Conservation (phyloP, 129 eudicot species). For the Deinandra increscens region DNA sequence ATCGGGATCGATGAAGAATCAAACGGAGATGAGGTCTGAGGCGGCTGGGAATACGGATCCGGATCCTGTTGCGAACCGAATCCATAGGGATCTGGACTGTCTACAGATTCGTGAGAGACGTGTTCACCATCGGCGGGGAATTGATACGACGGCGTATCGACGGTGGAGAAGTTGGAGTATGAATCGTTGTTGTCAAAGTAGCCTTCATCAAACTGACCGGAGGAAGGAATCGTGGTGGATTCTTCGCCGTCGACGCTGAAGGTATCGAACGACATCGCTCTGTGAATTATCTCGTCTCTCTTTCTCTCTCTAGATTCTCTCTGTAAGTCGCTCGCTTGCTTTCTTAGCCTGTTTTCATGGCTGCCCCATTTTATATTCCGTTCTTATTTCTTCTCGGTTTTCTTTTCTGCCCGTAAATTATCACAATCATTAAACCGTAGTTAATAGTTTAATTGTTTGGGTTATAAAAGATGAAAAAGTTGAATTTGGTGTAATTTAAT, state of each 20-base stretch:
- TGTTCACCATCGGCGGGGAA: slow-evolving; percentile 38
- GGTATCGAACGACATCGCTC: slow-evolving; percentile 58
- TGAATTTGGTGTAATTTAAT: no score
- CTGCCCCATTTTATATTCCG: slow-evolving; percentile 10
- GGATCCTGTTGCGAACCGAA: slow-evolving; percentile 33
- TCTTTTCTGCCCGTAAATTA: slow-evolving; percentile 1
- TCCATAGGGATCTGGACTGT: slow-evolving; percentile 73
- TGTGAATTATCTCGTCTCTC: slow-evolving; percentile 12
- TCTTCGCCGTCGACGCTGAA: slow-evolving; percentile 73
- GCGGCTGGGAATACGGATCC: slow-evolving; percentile 35
- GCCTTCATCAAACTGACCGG: slow-evolving; percentile 51
- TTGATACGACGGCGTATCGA: slow-evolving; percentile 39
- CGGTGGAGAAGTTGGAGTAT: slow-evolving; percentile 44
- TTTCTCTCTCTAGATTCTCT: slow-evolving; percentile 28
- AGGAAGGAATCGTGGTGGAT: slow-evolving; percentile 34
- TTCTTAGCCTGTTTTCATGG: slow-evolving; percentile 32
- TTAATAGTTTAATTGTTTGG: no score
- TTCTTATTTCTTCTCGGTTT: neutral
- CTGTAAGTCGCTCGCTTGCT: neutral
- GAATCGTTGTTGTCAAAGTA: slow-evolving; percentile 45
- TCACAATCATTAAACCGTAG: neutral
- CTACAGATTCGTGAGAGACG: slow-evolving; percentile 37
- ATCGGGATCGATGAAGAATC: slow-evolving; percentile 53
- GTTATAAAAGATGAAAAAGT: no score
- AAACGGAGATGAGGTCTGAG: slow-evolving; percentile 36